Evolutionary conservation across 768 basidiomycete species (phyloP), one percentile per base, ranked within the genome.

Genomic region (Boletellus ananas): DNA sequence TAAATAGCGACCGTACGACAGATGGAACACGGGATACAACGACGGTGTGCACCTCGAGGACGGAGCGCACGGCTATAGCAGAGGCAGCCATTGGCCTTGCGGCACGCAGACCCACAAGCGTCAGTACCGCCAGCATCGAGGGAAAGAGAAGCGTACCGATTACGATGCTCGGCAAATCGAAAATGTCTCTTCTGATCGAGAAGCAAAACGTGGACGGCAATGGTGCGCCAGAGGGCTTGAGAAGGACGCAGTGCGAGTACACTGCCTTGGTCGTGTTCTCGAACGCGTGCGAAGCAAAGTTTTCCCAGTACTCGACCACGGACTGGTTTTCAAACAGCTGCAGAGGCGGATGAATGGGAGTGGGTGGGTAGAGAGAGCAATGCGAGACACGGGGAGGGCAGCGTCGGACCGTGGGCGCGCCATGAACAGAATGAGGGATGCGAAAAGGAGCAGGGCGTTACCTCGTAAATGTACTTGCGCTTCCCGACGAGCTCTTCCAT

Each of bases 261-360:
- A 98, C 91, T 2, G 91, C 90, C 71, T 93, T 93, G 34, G 93
- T 91, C 45, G 94, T 92, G 70, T 94, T 96, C 68, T 99, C 95
- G 61, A 99, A 99, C 7, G 96, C 95, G 69, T 97, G 93, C 43
- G 86, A 83, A 23, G 92, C 91, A 66, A 98, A 98, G 68, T 90
- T 92, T 70, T 98, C 96, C 87, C 90, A 94, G 66, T 93, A 94
- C 66, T 93, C 89, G 45, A 96, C 94, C 45, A 85, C 90, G 43
- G 93, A 94, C 67, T 92, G 88, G 66, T 94, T 91, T 72, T 96
- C 93, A 65, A 98, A 94, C 45, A 98, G 74, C 89, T 94, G 52
- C 27, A 33, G 34, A 23, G 23, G 23, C 23, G 7, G 3, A 25
- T 25, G 4, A 25, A 25, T 25, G 23, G 23, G 23, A 25, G 23